Percentiles rank a stretch among this genome's conserved stretches.
Evolutionary conservation across 352 stramenopile species (phyloP).

Genomic region (Phytophthora litchii): DNA sequence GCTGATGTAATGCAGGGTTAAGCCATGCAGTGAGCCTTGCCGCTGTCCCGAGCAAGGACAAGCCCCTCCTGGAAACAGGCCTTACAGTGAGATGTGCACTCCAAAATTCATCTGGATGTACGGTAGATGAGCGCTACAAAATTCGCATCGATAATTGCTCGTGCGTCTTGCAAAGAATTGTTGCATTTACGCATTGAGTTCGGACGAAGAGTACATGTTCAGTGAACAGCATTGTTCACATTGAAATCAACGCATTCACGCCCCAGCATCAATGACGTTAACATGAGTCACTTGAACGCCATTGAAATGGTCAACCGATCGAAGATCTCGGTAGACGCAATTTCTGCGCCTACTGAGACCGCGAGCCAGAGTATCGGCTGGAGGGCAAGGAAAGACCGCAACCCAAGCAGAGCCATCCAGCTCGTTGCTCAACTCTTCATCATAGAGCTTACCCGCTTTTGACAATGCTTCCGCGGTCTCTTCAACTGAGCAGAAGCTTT

Average conservation of each 20-base stretch:
- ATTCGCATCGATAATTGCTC: slow-evolving; percentile 2
- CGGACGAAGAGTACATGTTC: background rate
- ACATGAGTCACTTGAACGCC: no score
- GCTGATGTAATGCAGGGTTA: background rate
- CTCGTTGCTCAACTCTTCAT: background rate
- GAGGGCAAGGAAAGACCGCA: slow-evolving; percentile 6
- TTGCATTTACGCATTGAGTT: background rate
- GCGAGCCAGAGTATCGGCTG: slow-evolving; percentile 12
- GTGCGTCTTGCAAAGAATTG: background rate
- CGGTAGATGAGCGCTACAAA: slow-evolving; percentile 5
- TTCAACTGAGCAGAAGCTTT: slow-evolving; percentile 25
- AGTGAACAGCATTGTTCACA: background rate
- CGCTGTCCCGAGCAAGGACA: slow-evolving; percentile 20
- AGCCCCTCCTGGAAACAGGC: slow-evolving; percentile 22
- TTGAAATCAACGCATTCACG: background rate
- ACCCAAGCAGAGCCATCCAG: background rate
- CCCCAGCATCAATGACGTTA: no score
- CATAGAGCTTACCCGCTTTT: slow-evolving; percentile 7
- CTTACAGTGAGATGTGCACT: slow-evolving; percentile 28
- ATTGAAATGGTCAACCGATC: background rate
- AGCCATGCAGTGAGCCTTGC: background rate
- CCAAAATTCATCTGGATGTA: slow-evolving; percentile 7
- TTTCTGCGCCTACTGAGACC: slow-evolving; percentile 3
- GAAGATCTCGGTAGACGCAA: slow-evolving; percentile 17
- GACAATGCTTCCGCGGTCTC: background rate